Evolutionary conservation across 2,329 filamentous ascomycete species (phyloP), one percentile per base, ranked within the genome.

Genomic region (Aspergillus clavatus): DNA sequence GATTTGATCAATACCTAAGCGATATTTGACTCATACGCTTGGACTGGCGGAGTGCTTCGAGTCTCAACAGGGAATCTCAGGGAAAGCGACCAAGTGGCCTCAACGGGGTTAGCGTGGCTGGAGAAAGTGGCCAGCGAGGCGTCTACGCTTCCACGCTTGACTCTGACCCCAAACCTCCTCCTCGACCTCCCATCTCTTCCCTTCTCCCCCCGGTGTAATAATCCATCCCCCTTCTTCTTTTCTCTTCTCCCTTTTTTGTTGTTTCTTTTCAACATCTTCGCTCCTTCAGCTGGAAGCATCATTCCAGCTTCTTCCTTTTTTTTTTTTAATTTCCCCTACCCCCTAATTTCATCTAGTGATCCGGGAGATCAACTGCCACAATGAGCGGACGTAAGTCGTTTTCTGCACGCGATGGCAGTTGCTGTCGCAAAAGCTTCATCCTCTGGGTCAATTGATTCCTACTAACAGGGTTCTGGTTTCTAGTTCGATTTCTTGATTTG

Each of bases 401-500:
- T n/a, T 53, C 52, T 53, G 51, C 58, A 63, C 57, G 55, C 62
- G 63, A 60, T 61, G 58, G 46, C 48, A 42, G 43, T 8, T 38
- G 36, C 43, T 42, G 43, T 51, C 42, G 56, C 54, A 50, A 54
- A 53, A 46, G 46, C 50, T 43, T 28, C 43, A 19, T 45, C 48
- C 26, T 43, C 46, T 45, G 41, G 19, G 21, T 39, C 56, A 63
- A 60, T 66, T 57, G 53, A 52, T 50, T 41, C 23, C 35, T 21
- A 40, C 42, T 60, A 56, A 46, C 62, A 70, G 43, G 65, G 37
- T 4, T 11, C 39, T 14, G 24, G 24, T 5, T 42, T 42, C 47
- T 55, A 97, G 91, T 98, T 76, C 90, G 93, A 72, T 98, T 98
- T 72, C 91, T 98, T 78, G 93, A 98, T 76, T 82, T 97, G 72